A percentile compares a stretch with the other conserved stretches of the same genome.
These are phyloP conservation scores for Pichia cabralensis DNA, from an alignment of 805 yeast species.

Conservation along the genomic window DNA sequence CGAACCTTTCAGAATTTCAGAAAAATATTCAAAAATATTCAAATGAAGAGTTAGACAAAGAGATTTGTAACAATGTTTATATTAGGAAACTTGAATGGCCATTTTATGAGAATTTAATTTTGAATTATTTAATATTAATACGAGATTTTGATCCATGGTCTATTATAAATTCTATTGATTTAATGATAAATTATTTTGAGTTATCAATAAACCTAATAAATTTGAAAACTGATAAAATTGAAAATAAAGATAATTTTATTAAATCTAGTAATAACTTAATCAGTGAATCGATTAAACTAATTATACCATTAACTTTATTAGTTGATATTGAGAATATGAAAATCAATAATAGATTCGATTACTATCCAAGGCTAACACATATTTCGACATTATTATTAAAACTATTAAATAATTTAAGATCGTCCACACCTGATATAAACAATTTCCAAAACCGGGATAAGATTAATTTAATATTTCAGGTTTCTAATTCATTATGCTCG, in stretches of 20 bases:
- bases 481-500: conserved; percentile 40
- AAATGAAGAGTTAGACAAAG: too few relatives aligned
- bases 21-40: conserved; percentile 17
- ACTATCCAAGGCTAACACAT: conserved; percentile 35
- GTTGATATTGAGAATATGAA: conserved; percentile 34
- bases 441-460: conserved; percentile 26
- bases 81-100: conserved; percentile 28
- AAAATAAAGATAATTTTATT: conserved; percentile 21
- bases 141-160: conserved; percentile 51
- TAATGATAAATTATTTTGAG: conserved; percentile 36
- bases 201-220: conserved; percentile 40
- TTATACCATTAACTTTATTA: conserved; percentile 36
- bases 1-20: too few relatives aligned
- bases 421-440: conserved; percentile 31
- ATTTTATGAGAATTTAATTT: conserved; percentile 35
- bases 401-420: conserved; percentile 40
- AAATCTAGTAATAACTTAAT: too few relatives aligned
- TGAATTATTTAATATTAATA: conserved; percentile 33
- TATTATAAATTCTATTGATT: conserved; percentile 41
- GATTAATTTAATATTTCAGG: conserved; percentile 36
- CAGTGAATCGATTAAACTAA: conserved; percentile 25
- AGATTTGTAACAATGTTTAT: conserved; percentile 19
- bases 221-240: conserved; percentile 24
- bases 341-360: conserved; percentile 22
- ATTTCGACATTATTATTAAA: conserved; percentile 40